These are phyloP conservation scores for Elsinoe perseae DNA, from an alignment of 2,329 filamentous ascomycete species.

Conservation along the genomic window DNA sequence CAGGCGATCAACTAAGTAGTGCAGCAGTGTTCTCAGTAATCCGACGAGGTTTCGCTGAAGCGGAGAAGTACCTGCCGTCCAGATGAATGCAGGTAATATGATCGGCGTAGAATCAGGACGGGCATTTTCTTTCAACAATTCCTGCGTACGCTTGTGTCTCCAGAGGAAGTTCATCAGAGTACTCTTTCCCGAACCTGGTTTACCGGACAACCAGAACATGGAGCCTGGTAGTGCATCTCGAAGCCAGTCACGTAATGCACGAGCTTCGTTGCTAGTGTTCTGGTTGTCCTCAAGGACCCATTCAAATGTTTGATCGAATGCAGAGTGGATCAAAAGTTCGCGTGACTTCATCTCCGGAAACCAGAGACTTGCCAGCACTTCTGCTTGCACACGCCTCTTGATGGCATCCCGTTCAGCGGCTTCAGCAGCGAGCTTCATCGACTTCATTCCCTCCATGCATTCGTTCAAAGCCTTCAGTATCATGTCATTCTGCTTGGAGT, in stretches of 20 bases:
- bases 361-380: not conserved
- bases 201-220: conserved; percentile 3
- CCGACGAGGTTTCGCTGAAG: not conserved
- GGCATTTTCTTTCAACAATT: not conserved
- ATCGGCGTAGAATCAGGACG: not conserved
- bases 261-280: not conserved
- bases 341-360: not conserved
- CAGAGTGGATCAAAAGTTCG: not conserved
- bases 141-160: not conserved
- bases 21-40: not conserved
- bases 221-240: not conserved
- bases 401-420: not conserved
- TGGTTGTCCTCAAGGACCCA: not conserved
- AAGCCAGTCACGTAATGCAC: not conserved
- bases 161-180: not conserved
- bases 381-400: not conserved
- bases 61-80: not conserved
- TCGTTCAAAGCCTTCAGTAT: not conserved
- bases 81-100: not conserved
- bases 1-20: not conserved
- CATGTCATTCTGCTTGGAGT: not conserved
- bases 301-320: not conserved
- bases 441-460: not conserved
- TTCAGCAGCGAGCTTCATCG: not conserved
- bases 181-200: conserved; percentile 5